phyloP scores from a whole-genome alignment of 805 yeast species.

The Clavispora santaluciae region DNA sequence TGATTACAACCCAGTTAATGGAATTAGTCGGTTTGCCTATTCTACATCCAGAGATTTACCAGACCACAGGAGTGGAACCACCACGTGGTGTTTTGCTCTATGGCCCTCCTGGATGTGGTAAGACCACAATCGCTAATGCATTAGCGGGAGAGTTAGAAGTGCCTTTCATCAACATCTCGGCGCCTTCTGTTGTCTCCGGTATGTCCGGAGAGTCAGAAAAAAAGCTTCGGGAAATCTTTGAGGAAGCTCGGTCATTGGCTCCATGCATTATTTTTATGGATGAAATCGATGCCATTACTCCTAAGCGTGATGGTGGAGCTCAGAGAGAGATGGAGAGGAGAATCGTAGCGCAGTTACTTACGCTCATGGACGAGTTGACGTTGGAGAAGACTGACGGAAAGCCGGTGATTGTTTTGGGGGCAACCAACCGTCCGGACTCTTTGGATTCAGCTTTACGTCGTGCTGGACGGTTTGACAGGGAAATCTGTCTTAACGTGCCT shows the following conservation, averaged over 20 bases:
- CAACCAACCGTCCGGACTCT: constrained; percentile 95
- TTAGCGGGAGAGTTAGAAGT: constrained; percentile 92
- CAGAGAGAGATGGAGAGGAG: constrained; percentile 97
- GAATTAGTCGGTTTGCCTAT: constrained; percentile 91
- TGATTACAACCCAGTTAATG: constrained; percentile 77
- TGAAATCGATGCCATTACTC: constrained; percentile 97
- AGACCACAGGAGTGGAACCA: constrained; percentile 87
- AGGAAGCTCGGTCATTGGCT: constrained; percentile 84
- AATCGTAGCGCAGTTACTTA: constrained; percentile 90
- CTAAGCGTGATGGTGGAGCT: constrained; percentile 91
- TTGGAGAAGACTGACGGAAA: constrained; percentile 85
- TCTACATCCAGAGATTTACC: constrained; percentile 86
- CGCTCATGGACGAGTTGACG: constrained; percentile 90
- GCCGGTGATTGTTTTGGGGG: constrained; percentile 92
- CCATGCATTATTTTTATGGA: constrained; percentile 93
- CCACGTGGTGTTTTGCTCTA: constrained; percentile 91
- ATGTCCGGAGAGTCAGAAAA: constrained; percentile 99
- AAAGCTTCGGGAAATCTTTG: constrained; percentile 86
- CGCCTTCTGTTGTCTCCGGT: constrained; percentile 95
- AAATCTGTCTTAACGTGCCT: constrained; percentile 92
- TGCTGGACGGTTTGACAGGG: constrained; percentile 95
- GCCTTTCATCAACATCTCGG: constrained; percentile 85
- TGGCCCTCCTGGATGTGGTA: constrained; percentile 99
- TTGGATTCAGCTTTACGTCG: constrained; percentile 91
- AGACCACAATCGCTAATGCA: constrained; percentile 93